Base-by-base conservation (phyloP, 441 rosid genomes). In the Jatropha multifida region DNA sequence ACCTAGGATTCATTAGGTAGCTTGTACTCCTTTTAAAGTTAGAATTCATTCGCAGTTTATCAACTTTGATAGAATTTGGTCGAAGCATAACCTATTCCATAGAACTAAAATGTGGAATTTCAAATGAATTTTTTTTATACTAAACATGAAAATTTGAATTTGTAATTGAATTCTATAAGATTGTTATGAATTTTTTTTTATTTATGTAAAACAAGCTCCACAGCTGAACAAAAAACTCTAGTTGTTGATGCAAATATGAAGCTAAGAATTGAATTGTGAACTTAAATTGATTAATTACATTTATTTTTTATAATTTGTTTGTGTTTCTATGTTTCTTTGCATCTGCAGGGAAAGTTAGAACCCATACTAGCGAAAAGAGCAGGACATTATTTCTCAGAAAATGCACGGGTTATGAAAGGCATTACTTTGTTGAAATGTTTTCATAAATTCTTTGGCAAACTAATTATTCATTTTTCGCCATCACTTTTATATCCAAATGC, bases 341-440 rank as follows among this genome's bases (percentile, higher is more conserved):
- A 48, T 73, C 26, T 77, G 81, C 88, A 95, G 99, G 78, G 81
- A 80, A 82, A 81, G 73, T 77, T 95, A 73, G 85, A 87, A 56
- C 79, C 87, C 4, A 74, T 74, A 77, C 84, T 92, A 77, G 94
- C 97, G 66, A 89, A 84, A 86, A 89, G 99, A 90, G 99, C 97
- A 46, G 93, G 89, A 81, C 99, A 95, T 78, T 95, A 88, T 77
- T 95, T 95, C 86, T 87, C 98, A 0, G 99, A 95, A 77, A 92
- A 90, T 82, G 79, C 69, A 79, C 88, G 99, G 55, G 99, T 93
- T 83, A 75, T 75, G 46, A 83, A 89, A 89, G 99, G 99, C 83
- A 83, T 71, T 40, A 51, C 77, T 75, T 54, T 61, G 42, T 37
- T 20, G 3, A 67, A 62, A 67, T 75, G 48, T 58, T 69, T 68